These are phyloP conservation scores for Rhamnella rubrinervis DNA, from an alignment of 331 rosid species.

Conservation along the genomic window DNA sequence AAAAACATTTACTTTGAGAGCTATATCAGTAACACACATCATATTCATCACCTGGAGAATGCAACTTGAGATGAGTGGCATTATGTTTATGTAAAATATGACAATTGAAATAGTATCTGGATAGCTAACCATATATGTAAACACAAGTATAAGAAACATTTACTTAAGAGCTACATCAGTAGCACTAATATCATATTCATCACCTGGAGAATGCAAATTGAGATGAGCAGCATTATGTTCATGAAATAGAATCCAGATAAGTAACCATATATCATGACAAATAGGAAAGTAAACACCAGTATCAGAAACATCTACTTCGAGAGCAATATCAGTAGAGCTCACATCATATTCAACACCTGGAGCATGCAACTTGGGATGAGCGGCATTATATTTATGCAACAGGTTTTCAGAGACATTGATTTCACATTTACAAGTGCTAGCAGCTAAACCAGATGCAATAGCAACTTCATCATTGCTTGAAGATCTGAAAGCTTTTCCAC, in stretches of 20 bases:
- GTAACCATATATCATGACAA: too few relatives aligned
- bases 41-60: slow-evolving; percentile 33
- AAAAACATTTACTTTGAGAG: not conserved
- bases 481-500: slow-evolving; percentile 44
- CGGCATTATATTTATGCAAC: slow-evolving; percentile 30
- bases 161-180: not conserved
- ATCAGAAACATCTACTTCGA: not conserved
- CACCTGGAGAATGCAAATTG: slow-evolving; percentile 31
- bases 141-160: too few relatives aligned
- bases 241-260: slow-evolving; percentile 8
- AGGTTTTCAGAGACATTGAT: slow-evolving; percentile 45
- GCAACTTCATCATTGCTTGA: slow-evolving; percentile 42
- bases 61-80: slow-evolving; percentile 28
- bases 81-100: slow-evolving; percentile 35
- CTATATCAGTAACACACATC: slow-evolving; percentile 48
- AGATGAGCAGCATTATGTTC: slow-evolving; percentile 31
- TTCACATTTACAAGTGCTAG: slow-evolving; percentile 56
- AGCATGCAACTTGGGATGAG: slow-evolving; percentile 33
- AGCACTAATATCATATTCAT: slow-evolving; percentile 23
- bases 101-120: slow-evolving; percentile 2
- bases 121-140: not conserved
- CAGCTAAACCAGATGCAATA: slow-evolving; percentile 42
- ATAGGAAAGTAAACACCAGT: not conserved
- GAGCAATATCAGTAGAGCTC: slow-evolving; percentile 42
- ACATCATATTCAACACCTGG: slow-evolving; percentile 48